Base-by-base conservation (phyloP, 192 early-diverging fungal species). In the Podochytrium sp. region DNA sequence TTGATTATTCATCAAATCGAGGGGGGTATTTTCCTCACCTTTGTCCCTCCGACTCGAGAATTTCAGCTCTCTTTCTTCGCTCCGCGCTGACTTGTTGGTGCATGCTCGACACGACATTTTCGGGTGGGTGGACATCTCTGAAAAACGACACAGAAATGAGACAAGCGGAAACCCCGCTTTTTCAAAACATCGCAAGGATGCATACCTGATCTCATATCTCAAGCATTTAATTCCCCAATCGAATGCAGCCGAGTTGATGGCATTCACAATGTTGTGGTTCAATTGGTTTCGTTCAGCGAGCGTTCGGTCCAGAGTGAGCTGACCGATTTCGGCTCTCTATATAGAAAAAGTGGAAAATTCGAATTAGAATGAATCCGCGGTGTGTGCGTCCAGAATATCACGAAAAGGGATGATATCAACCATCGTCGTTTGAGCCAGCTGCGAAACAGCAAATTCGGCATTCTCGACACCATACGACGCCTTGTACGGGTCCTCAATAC, bases 341-440 rank as follows among this genome's bases (percentile, higher is more conserved):
- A n/a, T 25, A 53, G 23, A 40, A 27, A 27, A 16, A 2, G 7
- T 55, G n/a, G 39, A 52, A 50, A 59, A n/a, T 43, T 33, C 23
- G 20, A 6, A 42, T 38, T 47, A 65, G 35, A 64, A 18, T 14
- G 2, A 43, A 65, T n/a, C 25, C 20, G 12, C 25, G 39, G 23
- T 35, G 20, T 41, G 47, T n/a, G 4, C 37, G 7, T 27, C n/a
- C n/a, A n/a, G n/a, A n/a, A n/a, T n/a, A n/a, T n/a, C n/a, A 50
- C 5, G 20, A 41, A 63, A 1, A 6, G 34, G 14, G 32, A 25
- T 18, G 41, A 30, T 10, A 57, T 43, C 6, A 53, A 82, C 78
- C 97, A 99, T 97, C 0, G 97, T 97, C 4, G 97, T 99, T 79
- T 99, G 97, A n/a, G 97, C 97, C 66, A 99, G 85, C 80, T 99